A percentile compares a stretch with the other conserved stretches of the same genome.
Evolutionary conservation across 345 rosid genomes (phyloP).

Genomic region (Aegle marmelos): DNA sequence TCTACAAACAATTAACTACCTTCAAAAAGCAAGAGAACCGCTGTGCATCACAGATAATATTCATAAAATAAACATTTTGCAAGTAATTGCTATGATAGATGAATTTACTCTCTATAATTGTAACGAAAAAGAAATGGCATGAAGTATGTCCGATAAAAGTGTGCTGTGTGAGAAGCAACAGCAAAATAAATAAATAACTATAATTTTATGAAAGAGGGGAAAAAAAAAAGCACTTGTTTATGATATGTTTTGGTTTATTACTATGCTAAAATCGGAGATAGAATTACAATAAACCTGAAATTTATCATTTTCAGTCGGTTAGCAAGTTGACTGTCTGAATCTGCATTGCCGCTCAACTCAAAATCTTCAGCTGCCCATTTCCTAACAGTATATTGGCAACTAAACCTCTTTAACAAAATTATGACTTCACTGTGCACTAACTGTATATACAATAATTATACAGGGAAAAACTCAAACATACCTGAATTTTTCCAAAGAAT

Average conservation of each 20-base stretch:
- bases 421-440: neutral
- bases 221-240: neutral
- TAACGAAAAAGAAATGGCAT: too few relatives aligned
- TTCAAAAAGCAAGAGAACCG: too few relatives aligned
- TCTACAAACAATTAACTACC: too few relatives aligned
- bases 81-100: too few relatives aligned
- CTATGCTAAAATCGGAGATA: neutral
- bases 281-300: neutral
- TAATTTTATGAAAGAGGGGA: too few relatives aligned
- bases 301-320: neutral
- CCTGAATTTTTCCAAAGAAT: neutral
- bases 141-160: too few relatives aligned
- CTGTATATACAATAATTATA: neutral
- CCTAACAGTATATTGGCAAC: constrained; percentile 5
- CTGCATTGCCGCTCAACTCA: neutral
- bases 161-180: too few relatives aligned
- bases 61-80: too few relatives aligned
- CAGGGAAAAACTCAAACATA: constrained; percentile 4
- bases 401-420: neutral
- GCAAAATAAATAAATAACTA: too few relatives aligned
- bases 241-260: neutral
- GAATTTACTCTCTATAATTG: too few relatives aligned
- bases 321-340: neutral
- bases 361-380: constrained; percentile 3
- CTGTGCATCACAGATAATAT: too few relatives aligned